These are phyloP conservation scores for Umbelopsis sp. DNA, from an alignment of 371 early-diverging fungal genomes.

Conservation along the genomic window DNA sequence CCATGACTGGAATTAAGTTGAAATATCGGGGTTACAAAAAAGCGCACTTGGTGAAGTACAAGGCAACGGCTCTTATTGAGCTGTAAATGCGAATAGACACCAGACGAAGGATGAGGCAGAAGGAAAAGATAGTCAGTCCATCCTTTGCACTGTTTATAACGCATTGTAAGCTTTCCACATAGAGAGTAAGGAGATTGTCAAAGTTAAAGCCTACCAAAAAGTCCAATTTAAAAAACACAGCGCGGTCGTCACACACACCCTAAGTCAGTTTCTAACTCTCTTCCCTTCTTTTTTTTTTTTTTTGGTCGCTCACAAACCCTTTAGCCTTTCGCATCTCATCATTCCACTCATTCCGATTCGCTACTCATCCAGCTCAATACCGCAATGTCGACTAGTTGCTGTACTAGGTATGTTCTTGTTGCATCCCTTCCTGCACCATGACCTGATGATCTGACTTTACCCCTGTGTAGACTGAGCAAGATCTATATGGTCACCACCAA, in stretches of 20 bases:
- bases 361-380: background rate
- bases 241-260: no score
- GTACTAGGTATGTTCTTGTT: slow-evolving; percentile 6
- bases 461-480: slow-evolving; percentile 44
- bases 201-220: no score
- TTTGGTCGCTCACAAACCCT: background rate
- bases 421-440: background rate
- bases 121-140: no score
- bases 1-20: background rate
- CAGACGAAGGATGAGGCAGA: no score
- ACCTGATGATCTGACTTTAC: background rate
- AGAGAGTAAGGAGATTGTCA: no score
- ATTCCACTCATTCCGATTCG: slow-evolving; percentile 9
- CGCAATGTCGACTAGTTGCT: slow-evolving; percentile 11
- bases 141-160: no score
- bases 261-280: no score
- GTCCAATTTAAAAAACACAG: no score
- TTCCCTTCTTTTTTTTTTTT: background rate
- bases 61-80: no score
- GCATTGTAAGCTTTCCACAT: no score
- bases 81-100: no score
- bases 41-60: no score
- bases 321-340: slow-evolving; percentile 5
- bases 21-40: background rate
- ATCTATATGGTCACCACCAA: slow-evolving; percentile 51